Base-by-base conservation (phyloP, 2,329 filamentous ascomycete species). In the Fusarium longipes region DNA sequence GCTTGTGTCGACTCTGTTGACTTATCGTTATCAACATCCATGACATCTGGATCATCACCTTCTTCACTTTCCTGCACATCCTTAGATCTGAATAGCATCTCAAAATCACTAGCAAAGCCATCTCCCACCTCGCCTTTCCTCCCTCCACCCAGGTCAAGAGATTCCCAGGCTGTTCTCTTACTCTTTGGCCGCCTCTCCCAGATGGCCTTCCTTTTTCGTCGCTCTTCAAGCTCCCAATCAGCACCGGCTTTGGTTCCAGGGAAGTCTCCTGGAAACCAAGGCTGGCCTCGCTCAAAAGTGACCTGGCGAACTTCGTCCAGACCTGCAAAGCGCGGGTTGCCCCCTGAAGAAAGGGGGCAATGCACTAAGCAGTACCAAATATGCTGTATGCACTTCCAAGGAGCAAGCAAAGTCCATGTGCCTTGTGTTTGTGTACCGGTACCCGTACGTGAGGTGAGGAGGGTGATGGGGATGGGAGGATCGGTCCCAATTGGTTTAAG, bases 331-430 rank as follows among this genome's bases (percentile, higher is more conserved):
- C 90, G 85, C 2, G 93, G 91, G 61, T 93, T 96, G 0, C 91
- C 90, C 9, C 93, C 93, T 1, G 89, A 91, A 0, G 89, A 91
- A 1, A 96, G 83, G 0, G 93, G 92, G 61, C 90, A 93, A 74
- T 93, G 93, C 79, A 97, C 90, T 15, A 98, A 80, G 44, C 88
- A 89, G 71, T 95, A 91, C 96, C 96, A 99, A 30, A 97, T 83
- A 0, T 93, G 88, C 33, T 88, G 82, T 33, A 98, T 91, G 71
- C 92, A 97, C 75, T 92, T 93, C 93, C 95, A 97, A 0, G 96
- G 96, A 5, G 96, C 84, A 24, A 98, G 82, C 2, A 98, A 76
- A 1, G 90, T 96, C 93, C 93, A 98, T 0, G 84, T 89, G 0
- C 91, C 90, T 45, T 91, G 88, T 2, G 82, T 80, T 44, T 84